These are phyloP conservation scores for Clarireedia monteithiana DNA, from an alignment of 2,329 filamentous ascomycete species.

Conservation along the genomic window DNA sequence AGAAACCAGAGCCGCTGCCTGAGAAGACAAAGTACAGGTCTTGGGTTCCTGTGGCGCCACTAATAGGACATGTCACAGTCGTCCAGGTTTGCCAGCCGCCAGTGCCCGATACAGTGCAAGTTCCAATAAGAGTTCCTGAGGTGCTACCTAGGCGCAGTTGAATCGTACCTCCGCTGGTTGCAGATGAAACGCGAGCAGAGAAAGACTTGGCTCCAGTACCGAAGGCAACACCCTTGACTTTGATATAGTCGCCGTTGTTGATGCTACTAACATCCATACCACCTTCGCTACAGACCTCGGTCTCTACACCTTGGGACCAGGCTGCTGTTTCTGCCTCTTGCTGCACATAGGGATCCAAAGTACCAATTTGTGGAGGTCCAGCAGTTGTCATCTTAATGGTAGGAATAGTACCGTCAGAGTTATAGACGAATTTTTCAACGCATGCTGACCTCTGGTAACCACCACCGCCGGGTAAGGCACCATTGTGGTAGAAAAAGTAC, in stretches of 20 bases:
- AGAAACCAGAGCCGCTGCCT: not conserved
- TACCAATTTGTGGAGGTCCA: too few relatives aligned
- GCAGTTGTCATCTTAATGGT: too few relatives aligned
- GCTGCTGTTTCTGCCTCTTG: too few relatives aligned
- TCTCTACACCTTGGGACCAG: too few relatives aligned
- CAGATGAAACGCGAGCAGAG: not conserved
- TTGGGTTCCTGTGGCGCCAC: not conserved
- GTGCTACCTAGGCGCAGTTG: not conserved
- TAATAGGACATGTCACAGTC: not conserved
- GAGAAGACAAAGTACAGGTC: not conserved
- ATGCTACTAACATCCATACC: not conserved
- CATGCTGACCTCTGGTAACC: too few relatives aligned
- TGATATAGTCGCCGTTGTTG: slow-evolving; percentile 1
- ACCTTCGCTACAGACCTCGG: not conserved
- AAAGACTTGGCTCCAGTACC: not conserved
- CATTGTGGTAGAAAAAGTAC: not conserved
- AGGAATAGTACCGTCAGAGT: too few relatives aligned
- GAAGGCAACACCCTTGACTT: not conserved
- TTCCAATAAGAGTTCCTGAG: not conserved
- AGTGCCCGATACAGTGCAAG: not conserved
- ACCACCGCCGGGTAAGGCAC: too few relatives aligned
- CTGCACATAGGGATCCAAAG: too few relatives aligned
- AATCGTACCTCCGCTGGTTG: not conserved
- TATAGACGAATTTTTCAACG: too few relatives aligned
- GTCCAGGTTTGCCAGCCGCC: not conserved